phyloP scores from a whole-genome alignment of 371 early-diverging fungal genomes.

The Entomophthora muscae region DNA sequence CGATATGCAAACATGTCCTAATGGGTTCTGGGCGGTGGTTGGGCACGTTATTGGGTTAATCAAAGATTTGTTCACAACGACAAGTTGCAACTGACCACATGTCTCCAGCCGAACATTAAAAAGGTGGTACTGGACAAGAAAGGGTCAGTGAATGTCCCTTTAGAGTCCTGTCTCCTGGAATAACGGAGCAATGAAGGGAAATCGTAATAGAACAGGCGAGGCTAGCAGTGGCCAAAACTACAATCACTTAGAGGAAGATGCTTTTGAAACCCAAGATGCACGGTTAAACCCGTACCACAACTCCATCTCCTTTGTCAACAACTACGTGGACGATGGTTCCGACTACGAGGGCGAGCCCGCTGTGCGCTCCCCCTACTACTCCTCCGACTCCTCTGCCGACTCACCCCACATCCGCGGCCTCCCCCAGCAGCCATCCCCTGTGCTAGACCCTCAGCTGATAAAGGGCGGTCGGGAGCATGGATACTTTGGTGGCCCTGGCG shows the following conservation, averaged over 20 bases:
- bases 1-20: no score
- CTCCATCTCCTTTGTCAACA: neutral
- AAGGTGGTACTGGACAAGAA: neutral
- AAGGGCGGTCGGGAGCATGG: neutral
- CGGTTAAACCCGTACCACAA: constrained; percentile 1
- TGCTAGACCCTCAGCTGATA: neutral
- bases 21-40: neutral
- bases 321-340: constrained; percentile 2
- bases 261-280: neutral
- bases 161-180: neutral
- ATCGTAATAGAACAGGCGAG: neutral
- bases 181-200: neutral
- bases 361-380: constrained; percentile 4
- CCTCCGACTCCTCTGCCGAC: constrained; percentile 4
- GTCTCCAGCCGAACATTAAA: neutral
- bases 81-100: neutral
- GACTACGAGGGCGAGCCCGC: neutral
- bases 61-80: neutral
- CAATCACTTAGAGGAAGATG: neutral
- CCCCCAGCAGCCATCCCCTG: neutral
- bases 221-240: neutral
- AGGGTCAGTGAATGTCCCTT: neutral
- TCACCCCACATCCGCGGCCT: neutral
- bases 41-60: neutral
- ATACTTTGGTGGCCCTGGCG: neutral